Evolutionary conservation across 1,284 basidiomycete species (phyloP).

Genomic region (Naganishia liquefaciens): DNA sequence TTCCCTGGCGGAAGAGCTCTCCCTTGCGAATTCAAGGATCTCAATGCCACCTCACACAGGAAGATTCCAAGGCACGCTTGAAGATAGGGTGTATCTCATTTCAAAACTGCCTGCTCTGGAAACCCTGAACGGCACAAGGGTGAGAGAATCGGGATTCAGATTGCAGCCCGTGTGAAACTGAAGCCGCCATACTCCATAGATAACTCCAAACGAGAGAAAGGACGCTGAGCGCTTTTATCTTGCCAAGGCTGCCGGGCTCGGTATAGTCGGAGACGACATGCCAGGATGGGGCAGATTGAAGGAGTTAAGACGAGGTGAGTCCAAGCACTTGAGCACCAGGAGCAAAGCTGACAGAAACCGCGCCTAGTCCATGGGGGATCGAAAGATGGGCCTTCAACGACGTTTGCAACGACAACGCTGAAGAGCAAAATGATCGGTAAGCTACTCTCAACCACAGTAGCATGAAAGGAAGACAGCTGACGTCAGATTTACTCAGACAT

Average conservation of each 20-base stretch:
- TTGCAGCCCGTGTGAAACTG: no score
- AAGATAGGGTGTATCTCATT: slow-evolving; percentile 29
- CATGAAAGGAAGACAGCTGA: background rate
- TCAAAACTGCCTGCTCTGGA: slow-evolving; percentile 26
- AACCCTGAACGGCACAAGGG: slow-evolving; percentile 27
- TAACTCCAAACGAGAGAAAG: slow-evolving; percentile 21
- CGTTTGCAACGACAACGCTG: slow-evolving; percentile 1
- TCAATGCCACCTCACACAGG: background rate
- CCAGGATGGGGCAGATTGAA: slow-evolving; percentile 21
- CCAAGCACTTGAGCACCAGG: background rate
- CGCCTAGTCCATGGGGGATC: slow-evolving; percentile 9
- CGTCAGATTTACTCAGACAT: background rate
- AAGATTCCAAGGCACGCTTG: slow-evolving; percentile 8
- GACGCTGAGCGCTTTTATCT: slow-evolving; percentile 29
- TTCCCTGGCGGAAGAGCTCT: slow-evolving; percentile 80
- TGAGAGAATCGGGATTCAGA: background rate
- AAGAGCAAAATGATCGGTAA: slow-evolving; percentile 30
- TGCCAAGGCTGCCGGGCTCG: slow-evolving; percentile 1
- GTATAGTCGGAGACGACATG: background rate
- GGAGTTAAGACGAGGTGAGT: slow-evolving; percentile 11
- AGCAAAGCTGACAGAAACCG: background rate
- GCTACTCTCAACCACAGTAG: background rate
- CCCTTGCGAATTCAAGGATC: slow-evolving; percentile 39
- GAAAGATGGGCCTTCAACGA: background rate
- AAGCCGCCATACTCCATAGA: background rate